Evolutionary conservation across 257 asterid genomes (phyloP), one percentile per base, ranked within the genome.

Genomic region (Datura wrightii): DNA sequence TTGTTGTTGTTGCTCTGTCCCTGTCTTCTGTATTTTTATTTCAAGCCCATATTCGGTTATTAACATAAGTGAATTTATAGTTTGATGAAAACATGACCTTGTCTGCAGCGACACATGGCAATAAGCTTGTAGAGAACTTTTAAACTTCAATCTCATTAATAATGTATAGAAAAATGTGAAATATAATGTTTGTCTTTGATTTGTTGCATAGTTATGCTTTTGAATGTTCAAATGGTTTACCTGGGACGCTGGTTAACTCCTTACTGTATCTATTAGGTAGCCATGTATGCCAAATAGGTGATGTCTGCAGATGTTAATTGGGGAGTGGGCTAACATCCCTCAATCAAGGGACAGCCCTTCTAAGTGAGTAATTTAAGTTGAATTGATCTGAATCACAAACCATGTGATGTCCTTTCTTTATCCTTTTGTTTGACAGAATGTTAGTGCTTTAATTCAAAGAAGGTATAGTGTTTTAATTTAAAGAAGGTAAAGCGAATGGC

Each of bases 1-100:
- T 60, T n/a, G 10, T 58, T 60, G 39, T 71, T 80, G 70, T 72
- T 84, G 41, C 83, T 56, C 42, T 71, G 59, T 86, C 41, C 79
- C 60, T 18, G 81, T 71, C 79, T 82, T 79, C 53, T 84, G 54
- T 76, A 18, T 19, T 53, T 85, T 36, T 76, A 14, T 69, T 71
- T 44, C 56, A 71, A 71, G 39, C 9, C 18, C 55, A 71, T 44
- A 76, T 76, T 50, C 41, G 52, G 62, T 76, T 72, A 44, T 46
- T 50, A 52, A 34, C 52, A 46, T 4, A 31, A 31, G 63, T 76
- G 82, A 76, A 14, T 24, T 31, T 31, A 14, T 76, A 50, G 82
- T 76, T 24, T 14, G 46, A 76, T 52, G 58, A 34, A 48, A 48
- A 76, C 82, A 24, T 48, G 59, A 76, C 31, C 62, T 50, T 14